Percentiles rank a stretch among this genome's conserved stretches.
Conservation (phyloP, 495 filamentous ascomycete species). For the Lepidopterella palustris region DNA sequence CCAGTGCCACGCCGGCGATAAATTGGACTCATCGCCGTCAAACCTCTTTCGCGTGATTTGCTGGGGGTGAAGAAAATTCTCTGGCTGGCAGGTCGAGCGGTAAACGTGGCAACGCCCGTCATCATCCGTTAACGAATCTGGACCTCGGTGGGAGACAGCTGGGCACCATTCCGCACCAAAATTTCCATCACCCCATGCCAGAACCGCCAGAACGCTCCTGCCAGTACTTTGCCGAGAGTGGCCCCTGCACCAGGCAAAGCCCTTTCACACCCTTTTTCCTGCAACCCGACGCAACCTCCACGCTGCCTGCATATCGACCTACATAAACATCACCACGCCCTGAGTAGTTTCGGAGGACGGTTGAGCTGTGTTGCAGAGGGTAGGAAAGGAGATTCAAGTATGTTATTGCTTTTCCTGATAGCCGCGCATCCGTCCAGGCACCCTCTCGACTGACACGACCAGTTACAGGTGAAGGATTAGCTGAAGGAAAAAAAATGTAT, state of each 20-base stretch:
- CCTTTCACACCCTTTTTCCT: slow-evolving; percentile 8
- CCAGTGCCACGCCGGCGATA: neutral
- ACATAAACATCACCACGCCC: neutral
- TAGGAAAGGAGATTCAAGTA: slow-evolving; percentile 28
- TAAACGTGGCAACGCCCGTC: neutral
- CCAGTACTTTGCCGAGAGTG: neutral
- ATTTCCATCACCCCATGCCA: neutral
- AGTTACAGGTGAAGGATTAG: slow-evolving; percentile 21
- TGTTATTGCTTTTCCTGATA: neutral
- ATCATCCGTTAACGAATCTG: too few species aligned
- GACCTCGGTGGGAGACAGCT: too few species aligned
- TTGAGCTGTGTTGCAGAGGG: slow-evolving; percentile 31
- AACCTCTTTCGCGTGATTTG: neutral
- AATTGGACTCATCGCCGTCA: neutral
- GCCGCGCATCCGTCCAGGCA: neutral
- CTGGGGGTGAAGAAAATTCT: neutral
- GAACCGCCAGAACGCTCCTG: too few species aligned
- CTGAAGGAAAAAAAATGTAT: slow-evolving; percentile 24
- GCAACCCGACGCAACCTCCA: slow-evolving; percentile 11
- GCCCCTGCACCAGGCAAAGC: neutral
- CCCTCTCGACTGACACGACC: neutral
- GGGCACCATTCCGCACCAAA: neutral
- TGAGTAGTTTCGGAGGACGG: slow-evolving; percentile 13
- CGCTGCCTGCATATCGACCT: neutral
- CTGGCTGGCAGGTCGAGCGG: neutral